These are phyloP conservation scores for Eleusine coracana DNA, from an alignment of 176 grass and related monocot genomes.

Conservation along the genomic window DNA sequence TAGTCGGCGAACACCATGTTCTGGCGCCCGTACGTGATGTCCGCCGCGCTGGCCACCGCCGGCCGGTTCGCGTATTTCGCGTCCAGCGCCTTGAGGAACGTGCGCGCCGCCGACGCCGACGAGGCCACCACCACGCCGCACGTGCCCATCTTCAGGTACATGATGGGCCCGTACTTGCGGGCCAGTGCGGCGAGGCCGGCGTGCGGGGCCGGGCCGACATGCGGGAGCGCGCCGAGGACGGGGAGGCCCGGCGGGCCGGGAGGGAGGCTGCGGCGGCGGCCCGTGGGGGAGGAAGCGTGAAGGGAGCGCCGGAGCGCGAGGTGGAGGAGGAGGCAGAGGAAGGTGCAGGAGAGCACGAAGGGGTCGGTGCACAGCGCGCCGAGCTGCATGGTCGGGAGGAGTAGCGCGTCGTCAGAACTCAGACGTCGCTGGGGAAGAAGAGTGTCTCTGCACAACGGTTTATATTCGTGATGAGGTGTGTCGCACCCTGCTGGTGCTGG, in stretches of 20 bases:
- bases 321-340: constrained; percentile 76
- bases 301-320: constrained; percentile 44
- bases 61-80: constrained; percentile 70
- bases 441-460: neutral
- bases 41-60: constrained; percentile 52
- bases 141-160: constrained; percentile 86
- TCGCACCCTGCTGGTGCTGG: neutral
- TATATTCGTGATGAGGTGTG: neutral
- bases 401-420: neutral
- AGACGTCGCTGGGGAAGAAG: neutral
- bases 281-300: neutral
- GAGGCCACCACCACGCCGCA: constrained; percentile 66
- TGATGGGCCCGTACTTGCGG: constrained; percentile 57
- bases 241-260: constrained; percentile 56
- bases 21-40: constrained; percentile 77
- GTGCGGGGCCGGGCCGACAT: constrained; percentile 75
- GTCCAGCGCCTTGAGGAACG: constrained; percentile 78
- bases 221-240: constrained; percentile 68
- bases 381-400: constrained; percentile 26
- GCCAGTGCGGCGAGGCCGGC: constrained; percentile 63
- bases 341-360: constrained; percentile 45
- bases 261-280: constrained; percentile 31
- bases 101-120: constrained; percentile 53
- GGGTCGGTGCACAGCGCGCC: constrained; percentile 52
- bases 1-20: constrained; percentile 96